These are phyloP conservation scores for Aspergillus cristatus DNA, from an alignment of 495 filamentous ascomycete species.

Conservation along the genomic window DNA sequence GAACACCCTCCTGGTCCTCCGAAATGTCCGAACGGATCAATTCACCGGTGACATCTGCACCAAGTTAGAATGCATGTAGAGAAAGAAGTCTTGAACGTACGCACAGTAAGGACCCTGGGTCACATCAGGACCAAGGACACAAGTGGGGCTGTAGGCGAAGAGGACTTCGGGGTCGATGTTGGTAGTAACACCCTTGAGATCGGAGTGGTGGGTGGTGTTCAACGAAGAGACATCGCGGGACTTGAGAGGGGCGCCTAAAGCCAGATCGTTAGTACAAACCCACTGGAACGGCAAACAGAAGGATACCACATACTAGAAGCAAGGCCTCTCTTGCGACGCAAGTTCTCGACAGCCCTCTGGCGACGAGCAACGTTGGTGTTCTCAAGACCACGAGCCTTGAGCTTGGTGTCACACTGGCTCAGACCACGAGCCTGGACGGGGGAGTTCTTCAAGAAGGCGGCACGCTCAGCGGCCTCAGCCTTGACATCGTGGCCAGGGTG, in stretches of 20 bases:
- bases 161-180: constrained; percentile 39
- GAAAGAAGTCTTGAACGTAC: neutral
- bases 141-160: constrained; percentile 46
- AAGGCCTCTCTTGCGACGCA: constrained; percentile 21
- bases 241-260: constrained; percentile 17
- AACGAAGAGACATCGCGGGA: constrained; percentile 33
- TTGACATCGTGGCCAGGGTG: constrained; percentile 42
- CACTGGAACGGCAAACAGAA: neutral
- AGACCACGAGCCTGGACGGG: constrained; percentile 29
- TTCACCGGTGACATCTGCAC: constrained; percentile 35
- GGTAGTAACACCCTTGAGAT: constrained; percentile 35
- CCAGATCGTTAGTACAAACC: constrained; percentile 1
- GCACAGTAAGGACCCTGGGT: constrained; percentile 48
- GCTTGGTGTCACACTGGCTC: constrained; percentile 37
- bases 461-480: constrained; percentile 37
- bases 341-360: constrained; percentile 17
- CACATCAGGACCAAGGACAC: constrained; percentile 46
- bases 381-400: constrained; percentile 41
- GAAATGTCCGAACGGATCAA: constrained; percentile 46
- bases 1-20: constrained; percentile 47
- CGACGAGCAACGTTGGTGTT: constrained; percentile 37
- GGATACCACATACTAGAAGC: constrained; percentile 6
- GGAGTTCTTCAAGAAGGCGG: constrained; percentile 27
- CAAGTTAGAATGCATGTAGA: constrained; percentile 1
- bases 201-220: constrained; percentile 33